Evolutionary conservation across 257 asterid species (phyloP).

Genomic region (Paraleonurus japonicus): DNA sequence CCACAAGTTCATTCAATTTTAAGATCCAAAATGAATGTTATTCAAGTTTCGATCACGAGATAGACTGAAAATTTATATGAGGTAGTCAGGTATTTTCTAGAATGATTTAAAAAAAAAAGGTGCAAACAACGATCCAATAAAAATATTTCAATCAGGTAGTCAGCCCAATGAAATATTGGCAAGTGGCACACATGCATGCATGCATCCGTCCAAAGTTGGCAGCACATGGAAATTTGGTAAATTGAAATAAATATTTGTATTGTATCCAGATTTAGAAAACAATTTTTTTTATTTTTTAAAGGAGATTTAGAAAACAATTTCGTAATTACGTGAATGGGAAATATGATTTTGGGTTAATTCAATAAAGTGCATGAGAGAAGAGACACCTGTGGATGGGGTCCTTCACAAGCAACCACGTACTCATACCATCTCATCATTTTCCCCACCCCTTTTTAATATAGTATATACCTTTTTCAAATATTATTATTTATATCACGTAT

Average conservation of each 20-base stretch:
- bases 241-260: not conserved
- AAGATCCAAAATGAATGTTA: too few relatives aligned
- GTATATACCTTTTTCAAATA: not conserved
- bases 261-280: not conserved
- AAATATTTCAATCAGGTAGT: too few relatives aligned
- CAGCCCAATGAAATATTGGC: not conserved
- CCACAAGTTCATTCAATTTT: too few relatives aligned
- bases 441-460: not conserved
- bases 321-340: not conserved
- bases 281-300: too few relatives aligned
- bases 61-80: too few relatives aligned
- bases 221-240: not conserved
- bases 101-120: too few relatives aligned
- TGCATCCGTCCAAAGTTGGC: not conserved
- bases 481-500: too few relatives aligned
- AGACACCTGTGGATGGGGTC: constrained; percentile 14
- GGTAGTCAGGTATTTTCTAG: too few relatives aligned
- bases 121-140: too few relatives aligned
- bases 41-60: too few relatives aligned
- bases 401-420: constrained; percentile 28
- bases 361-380: not conserved
- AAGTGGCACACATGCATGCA: not conserved
- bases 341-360: not conserved
- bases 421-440: constrained; percentile 7
- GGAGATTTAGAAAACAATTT: too few relatives aligned